Evolutionary conservation across 176 grass and related monocot species (phyloP).

Genomic region (Themeda triandra): DNA sequence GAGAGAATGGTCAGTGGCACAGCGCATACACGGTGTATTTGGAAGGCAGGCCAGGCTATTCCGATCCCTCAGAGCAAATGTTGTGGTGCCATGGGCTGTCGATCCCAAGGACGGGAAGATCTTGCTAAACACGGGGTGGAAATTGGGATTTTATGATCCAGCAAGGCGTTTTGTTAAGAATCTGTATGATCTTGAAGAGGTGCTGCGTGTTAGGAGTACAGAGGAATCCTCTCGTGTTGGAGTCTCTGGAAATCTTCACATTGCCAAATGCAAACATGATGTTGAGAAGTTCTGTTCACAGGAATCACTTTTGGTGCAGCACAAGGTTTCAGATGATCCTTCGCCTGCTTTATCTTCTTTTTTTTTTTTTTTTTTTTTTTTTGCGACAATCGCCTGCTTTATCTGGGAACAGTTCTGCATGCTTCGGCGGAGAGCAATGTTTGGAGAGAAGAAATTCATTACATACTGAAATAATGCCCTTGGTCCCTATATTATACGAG

Average conservation of each 20-base stretch:
- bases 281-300: not conserved
- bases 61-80: not conserved
- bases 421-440: too few species aligned
- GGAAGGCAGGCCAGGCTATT: not conserved
- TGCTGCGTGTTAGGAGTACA: not conserved
- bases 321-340: too few species aligned
- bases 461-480: too few species aligned
- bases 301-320: too few species aligned
- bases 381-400: too few species aligned
- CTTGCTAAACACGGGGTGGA: not conserved
- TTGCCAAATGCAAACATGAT: not conserved
- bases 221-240: not conserved
- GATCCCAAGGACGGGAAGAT: not conserved
- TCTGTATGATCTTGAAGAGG: not conserved
- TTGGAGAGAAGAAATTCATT: too few species aligned
- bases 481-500: too few species aligned
- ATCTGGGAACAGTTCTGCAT: too few species aligned
- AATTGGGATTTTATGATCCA: conserved; percentile 6
- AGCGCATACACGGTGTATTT: not conserved
- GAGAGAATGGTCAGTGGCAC: not conserved
- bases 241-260: not conserved
- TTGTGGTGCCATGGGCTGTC: not conserved
- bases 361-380: too few species aligned
- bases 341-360: too few species aligned
- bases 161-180: not conserved